Evolutionary conservation across 768 basidiomycete genomes (phyloP).

Genomic region (Leccinum broughii): DNA sequence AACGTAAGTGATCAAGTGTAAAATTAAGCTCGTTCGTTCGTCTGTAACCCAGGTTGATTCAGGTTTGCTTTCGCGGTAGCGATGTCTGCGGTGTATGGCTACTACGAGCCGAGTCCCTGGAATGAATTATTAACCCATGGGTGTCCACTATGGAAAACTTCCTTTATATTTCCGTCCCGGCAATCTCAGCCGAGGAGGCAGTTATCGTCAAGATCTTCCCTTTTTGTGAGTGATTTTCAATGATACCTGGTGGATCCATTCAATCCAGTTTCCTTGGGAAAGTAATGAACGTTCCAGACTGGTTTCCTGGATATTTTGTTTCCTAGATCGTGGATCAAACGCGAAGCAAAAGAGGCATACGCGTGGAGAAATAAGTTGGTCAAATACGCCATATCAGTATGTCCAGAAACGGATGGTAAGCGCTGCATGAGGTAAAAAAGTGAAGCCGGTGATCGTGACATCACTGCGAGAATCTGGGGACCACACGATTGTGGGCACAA

Average conservation of each 20-base stretch:
- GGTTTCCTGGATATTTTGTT: constrained; percentile 40
- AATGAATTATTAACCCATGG: constrained; percentile 6
- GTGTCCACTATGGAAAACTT: constrained; percentile 5
- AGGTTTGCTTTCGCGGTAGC: constrained; percentile 36
- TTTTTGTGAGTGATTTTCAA: constrained; percentile 13
- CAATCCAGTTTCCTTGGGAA: neutral
- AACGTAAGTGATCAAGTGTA: neutral
- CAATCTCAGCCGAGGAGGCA: constrained; percentile 8
- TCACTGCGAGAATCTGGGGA: neutral
- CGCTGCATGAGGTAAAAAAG: neutral
- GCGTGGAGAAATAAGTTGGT: neutral
- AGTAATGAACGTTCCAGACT: constrained; percentile 26
- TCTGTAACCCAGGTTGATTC: neutral
- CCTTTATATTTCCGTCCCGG: neutral
- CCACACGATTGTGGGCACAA: neutral
- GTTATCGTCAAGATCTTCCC: constrained; percentile 10
- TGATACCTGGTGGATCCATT: neutral
- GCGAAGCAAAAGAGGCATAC: constrained; percentile 22
- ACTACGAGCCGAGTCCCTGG: constrained; percentile 14
- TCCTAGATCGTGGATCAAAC: constrained; percentile 40
- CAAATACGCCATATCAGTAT: constrained; percentile 27
- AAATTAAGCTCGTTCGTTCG: neutral
- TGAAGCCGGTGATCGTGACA: neutral
- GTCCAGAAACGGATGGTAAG: constrained; percentile 31
- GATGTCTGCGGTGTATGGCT: constrained; percentile 11